Conservation (phyloP, 352 stramenopile species). For the Pythium folliculosum region DNA sequence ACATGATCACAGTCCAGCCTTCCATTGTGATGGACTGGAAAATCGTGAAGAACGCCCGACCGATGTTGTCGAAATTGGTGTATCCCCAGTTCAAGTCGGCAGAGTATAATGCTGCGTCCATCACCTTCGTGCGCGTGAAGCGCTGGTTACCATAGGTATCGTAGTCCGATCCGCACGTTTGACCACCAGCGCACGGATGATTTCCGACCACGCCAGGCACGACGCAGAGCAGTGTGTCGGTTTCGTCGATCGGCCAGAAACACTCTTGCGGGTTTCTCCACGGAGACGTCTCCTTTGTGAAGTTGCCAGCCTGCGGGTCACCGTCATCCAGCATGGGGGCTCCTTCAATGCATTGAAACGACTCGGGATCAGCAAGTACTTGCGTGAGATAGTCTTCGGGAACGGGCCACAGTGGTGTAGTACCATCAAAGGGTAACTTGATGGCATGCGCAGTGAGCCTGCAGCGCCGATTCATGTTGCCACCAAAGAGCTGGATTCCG, state of each 20-base stretch:
- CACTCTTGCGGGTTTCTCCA: constrained; percentile 77
- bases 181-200: constrained; percentile 41
- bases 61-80: constrained; percentile 94
- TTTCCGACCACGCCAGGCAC: constrained; percentile 42
- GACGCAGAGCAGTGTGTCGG: constrained; percentile 78
- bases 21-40: constrained; percentile 94
- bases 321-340: constrained; percentile 51
- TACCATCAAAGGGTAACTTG: constrained; percentile 39
- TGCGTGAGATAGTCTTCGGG: constrained; percentile 43
- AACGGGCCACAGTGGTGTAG: constrained; percentile 51
- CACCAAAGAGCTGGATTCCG: constrained; percentile 87
- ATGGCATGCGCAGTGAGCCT: constrained; percentile 78
- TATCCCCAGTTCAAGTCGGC: constrained; percentile 85
- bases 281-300: constrained; percentile 68
- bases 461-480: constrained; percentile 80
- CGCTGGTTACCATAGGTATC: constrained; percentile 68
- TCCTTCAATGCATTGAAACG: constrained; percentile 42
- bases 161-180: constrained; percentile 69
- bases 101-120: constrained; percentile 58
- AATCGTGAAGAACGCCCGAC: constrained; percentile 89
- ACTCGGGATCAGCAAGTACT: constrained; percentile 38
- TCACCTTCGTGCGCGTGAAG: constrained; percentile 51
- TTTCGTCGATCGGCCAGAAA: constrained; percentile 91
- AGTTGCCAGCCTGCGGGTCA: constrained; percentile 34
- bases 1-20: constrained; percentile 93